Conservation (phyloP, 306 rosid species). For the Astragalus membranaceus region DNA sequence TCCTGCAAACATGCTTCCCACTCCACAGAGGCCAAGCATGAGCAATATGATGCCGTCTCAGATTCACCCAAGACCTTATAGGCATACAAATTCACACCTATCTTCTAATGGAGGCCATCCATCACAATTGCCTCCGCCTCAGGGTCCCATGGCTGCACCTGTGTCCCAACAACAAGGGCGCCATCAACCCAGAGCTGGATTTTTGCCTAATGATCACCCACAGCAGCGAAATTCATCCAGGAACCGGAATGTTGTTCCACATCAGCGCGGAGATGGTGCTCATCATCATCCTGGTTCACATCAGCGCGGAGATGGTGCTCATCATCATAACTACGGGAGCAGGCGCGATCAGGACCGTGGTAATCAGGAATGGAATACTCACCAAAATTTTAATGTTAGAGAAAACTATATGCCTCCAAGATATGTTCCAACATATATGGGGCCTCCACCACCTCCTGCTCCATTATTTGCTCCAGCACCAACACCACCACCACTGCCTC, state of each 20-base stretch:
- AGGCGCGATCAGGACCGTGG: conserved; percentile 83
- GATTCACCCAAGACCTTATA: conserved; percentile 38
- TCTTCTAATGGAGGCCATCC: conserved; percentile 51
- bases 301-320: conserved; percentile 65
- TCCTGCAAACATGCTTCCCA: conserved; percentile 34
- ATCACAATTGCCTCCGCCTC: conserved; percentile 29
- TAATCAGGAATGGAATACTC: conserved; percentile 67
- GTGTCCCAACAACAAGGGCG: conserved; percentile 40
- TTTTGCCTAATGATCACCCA: conserved; percentile 49
- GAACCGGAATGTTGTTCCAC: conserved; percentile 51
- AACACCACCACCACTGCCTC: conserved; percentile 14
- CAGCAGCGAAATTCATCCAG: conserved; percentile 51
- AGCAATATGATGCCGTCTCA: conserved; percentile 31
- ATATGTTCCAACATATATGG: conserved; percentile 34
- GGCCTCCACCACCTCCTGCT: conserved; percentile 46
- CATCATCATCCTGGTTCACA: conserved; percentile 65
- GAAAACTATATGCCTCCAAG: conserved; percentile 56
- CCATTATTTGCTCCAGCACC: conserved; percentile 38
- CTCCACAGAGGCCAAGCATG: conserved; percentile 42
- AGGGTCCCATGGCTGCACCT: conserved; percentile 32
- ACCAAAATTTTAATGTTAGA: conserved; percentile 45
- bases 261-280: conserved; percentile 66
- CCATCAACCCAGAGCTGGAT: conserved; percentile 45
- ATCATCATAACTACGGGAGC: conserved; percentile 42
- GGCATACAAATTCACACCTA: conserved; percentile 40